phyloP scores from a whole-genome alignment of 2,329 filamentous ascomycete species.

The Aureobasidium sp. region DNA sequence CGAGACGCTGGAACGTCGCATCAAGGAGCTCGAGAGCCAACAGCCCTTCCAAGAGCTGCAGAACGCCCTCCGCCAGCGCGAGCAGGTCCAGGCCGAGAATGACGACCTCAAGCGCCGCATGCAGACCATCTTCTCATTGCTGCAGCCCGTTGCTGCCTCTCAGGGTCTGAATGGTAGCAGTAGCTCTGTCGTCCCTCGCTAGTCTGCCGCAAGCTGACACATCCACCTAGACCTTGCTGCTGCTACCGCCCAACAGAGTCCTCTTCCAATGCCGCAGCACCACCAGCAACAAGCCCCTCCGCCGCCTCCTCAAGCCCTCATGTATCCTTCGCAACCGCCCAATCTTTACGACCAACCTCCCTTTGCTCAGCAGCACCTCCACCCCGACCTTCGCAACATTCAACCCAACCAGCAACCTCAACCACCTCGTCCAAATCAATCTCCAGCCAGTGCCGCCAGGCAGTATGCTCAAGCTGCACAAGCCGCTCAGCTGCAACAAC shows the following conservation, averaged over 20 bases:
- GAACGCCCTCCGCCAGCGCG: slow-evolving; percentile 57
- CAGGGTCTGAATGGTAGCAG: slow-evolving; percentile 38
- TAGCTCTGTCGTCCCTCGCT: slow-evolving; percentile 20
- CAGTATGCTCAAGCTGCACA: slow-evolving; percentile 12
- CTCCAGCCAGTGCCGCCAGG: slow-evolving; percentile 8
- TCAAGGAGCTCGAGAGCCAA: slow-evolving; percentile 67
- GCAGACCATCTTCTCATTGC: slow-evolving; percentile 54
- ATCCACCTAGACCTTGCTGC: slow-evolving; percentile 36
- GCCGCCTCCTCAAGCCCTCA: slow-evolving; percentile 12
- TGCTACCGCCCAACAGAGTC: slow-evolving; percentile 38
- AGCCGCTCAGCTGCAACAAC: slow-evolving; percentile 3
- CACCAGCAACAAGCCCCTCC: slow-evolving; percentile 17
- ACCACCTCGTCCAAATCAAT: background rate
- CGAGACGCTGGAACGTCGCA: slow-evolving; percentile 62
- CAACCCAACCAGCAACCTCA: slow-evolving; percentile 6
- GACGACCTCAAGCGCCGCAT: slow-evolving; percentile 65
- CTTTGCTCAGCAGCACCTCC: slow-evolving; percentile 22
- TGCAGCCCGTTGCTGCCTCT: slow-evolving; percentile 49
- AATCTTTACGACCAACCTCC: slow-evolving; percentile 10
- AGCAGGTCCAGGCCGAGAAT: slow-evolving; percentile 70
- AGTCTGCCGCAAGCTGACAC: slow-evolving; percentile 13
- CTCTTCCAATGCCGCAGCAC: slow-evolving; percentile 26
- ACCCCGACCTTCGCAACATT: slow-evolving; percentile 25
- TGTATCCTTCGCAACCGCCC: background rate
- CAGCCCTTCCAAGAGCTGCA: slow-evolving; percentile 81